These are phyloP conservation scores for Cryoendolithus antarcticus DNA, from an alignment of 2,329 filamentous ascomycete species.

Conservation along the genomic window DNA sequence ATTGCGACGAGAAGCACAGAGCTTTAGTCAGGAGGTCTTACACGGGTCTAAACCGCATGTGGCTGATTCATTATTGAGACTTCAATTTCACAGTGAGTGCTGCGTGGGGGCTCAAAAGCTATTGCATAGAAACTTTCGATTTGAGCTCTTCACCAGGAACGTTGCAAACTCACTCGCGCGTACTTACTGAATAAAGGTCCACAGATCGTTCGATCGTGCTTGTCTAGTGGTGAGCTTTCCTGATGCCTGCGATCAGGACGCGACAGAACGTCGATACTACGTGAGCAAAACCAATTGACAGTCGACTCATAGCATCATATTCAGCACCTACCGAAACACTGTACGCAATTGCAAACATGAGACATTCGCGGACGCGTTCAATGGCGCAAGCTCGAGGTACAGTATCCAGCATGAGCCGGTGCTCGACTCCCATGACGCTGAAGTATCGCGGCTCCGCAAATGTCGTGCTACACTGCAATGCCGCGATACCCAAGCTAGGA, in stretches of 20 bases:
- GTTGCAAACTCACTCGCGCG: too few relatives aligned
- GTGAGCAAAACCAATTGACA: not conserved
- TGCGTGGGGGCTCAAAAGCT: too few relatives aligned
- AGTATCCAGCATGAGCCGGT: constrained; percentile 23
- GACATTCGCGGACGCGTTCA: constrained; percentile 5
- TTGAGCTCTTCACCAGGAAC: too few relatives aligned
- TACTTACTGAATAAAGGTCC: too few relatives aligned
- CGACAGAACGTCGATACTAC: not conserved
- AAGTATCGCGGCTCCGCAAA: constrained; percentile 1
- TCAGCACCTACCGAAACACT: not conserved
- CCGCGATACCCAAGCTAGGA: too few relatives aligned
- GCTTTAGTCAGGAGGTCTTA: not conserved
- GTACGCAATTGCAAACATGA: constrained; percentile 4
- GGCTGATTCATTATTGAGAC: too few relatives aligned
- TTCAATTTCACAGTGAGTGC: too few relatives aligned
- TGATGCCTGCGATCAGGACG: not conserved
- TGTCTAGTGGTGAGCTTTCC: not conserved
- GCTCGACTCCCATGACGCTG: constrained; percentile 9
- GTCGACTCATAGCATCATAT: not conserved
- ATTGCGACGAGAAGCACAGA: not conserved
- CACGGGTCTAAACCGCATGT: too few relatives aligned
- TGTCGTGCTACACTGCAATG: not conserved
- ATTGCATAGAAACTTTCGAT: too few relatives aligned
- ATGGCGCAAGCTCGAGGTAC: constrained; percentile 8
- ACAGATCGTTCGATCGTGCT: not conserved